These are phyloP conservation scores for Laburnicola sp. DNA, from an alignment of 2,329 filamentous ascomycete genomes.

Conservation along the genomic window DNA sequence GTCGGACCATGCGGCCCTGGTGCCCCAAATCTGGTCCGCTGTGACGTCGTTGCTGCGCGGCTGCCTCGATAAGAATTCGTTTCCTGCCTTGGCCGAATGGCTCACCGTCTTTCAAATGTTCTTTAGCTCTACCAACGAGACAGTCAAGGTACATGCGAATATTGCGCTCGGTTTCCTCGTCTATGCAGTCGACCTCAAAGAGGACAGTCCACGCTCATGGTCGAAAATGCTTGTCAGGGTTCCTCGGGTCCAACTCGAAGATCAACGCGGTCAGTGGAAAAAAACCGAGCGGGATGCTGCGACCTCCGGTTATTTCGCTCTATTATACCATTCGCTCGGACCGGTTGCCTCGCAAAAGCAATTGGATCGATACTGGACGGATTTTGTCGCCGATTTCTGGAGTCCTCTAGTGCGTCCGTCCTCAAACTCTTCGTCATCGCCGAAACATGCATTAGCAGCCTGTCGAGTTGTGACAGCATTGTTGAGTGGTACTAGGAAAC, in stretches of 20 bases:
- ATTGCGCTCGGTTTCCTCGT: slow-evolving; percentile 84
- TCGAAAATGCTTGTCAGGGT: slow-evolving; percentile 36
- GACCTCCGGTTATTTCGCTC: slow-evolving; percentile 71
- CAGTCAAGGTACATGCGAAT: slow-evolving; percentile 69
- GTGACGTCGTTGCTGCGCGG: slow-evolving; percentile 74
- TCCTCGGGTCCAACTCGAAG: slow-evolving; percentile 31
- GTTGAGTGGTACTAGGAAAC: slow-evolving; percentile 60
- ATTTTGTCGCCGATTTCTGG: slow-evolving; percentile 69
- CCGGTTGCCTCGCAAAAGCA: slow-evolving; percentile 68
- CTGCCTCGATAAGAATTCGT: slow-evolving; percentile 62
- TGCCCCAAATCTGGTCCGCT: slow-evolving; percentile 88
- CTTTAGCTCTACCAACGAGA: slow-evolving; percentile 76
- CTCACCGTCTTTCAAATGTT: slow-evolving; percentile 77
- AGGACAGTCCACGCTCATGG: slow-evolving; percentile 55
- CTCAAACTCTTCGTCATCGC: slow-evolving; percentile 5
- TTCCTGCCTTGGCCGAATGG: slow-evolving; percentile 76
- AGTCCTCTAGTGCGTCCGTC: slow-evolving; percentile 27
- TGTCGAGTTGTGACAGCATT: slow-evolving; percentile 74
- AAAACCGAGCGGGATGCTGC: slow-evolving; percentile 62
- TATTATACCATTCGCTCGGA: slow-evolving; percentile 57
- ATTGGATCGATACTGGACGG: slow-evolving; percentile 77
- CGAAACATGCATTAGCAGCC: slow-evolving; percentile 31
- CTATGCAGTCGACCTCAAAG: slow-evolving; percentile 69
- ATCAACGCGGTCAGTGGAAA: slow-evolving; percentile 63
- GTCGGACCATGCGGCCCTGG: slow-evolving; percentile 64